phyloP scores from a whole-genome alignment of 352 stramenopile genomes.

The Elongisporangium prolatum region DNA sequence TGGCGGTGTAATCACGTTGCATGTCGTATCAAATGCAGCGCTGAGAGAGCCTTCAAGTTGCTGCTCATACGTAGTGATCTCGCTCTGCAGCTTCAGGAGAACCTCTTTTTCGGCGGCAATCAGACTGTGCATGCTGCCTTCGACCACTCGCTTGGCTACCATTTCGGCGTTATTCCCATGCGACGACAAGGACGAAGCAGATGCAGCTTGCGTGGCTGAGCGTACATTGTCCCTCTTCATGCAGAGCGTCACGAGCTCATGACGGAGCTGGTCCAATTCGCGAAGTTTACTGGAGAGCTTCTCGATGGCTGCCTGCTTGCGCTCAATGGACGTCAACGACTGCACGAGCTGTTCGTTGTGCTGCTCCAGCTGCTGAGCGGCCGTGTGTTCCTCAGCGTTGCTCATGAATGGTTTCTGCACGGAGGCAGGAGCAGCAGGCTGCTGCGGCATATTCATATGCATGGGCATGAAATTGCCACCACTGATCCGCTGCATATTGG shows the following conservation, averaged over 20 bases:
- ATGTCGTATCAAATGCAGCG: conserved; percentile 18
- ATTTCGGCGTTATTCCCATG: conserved; percentile 19
- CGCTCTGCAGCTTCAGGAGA: conserved; percentile 46
- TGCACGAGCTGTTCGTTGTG: conserved; percentile 45
- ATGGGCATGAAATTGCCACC: too few relatives aligned
- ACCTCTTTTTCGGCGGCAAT: conserved; percentile 52
- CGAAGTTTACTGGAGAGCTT: conserved; percentile 55
- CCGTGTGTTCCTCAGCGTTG: conserved; percentile 44
- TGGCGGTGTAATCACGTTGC: too few relatives aligned
- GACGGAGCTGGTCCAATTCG: conserved; percentile 66
- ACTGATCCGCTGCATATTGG: too few relatives aligned
- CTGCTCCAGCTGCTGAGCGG: conserved; percentile 49
- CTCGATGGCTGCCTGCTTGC: conserved; percentile 61
- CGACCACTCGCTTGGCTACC: conserved; percentile 31
- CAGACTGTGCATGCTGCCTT: conserved; percentile 44
- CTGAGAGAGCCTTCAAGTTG: conserved; percentile 44
- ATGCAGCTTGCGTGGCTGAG: conserved; percentile 12
- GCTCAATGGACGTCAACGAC: conserved; percentile 39
- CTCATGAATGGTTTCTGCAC: conserved; percentile 50
- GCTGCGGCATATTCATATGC: conserved; percentile 8
- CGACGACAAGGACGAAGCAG: background rate
- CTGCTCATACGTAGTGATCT: conserved; percentile 41
- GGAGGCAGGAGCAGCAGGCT: conserved; percentile 6
- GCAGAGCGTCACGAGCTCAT: conserved; percentile 58
- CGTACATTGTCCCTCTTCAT: conserved; percentile 66